These are phyloP conservation scores for Candida glaebosa DNA, from an alignment of 805 yeast genomes.

Conservation along the genomic window DNA sequence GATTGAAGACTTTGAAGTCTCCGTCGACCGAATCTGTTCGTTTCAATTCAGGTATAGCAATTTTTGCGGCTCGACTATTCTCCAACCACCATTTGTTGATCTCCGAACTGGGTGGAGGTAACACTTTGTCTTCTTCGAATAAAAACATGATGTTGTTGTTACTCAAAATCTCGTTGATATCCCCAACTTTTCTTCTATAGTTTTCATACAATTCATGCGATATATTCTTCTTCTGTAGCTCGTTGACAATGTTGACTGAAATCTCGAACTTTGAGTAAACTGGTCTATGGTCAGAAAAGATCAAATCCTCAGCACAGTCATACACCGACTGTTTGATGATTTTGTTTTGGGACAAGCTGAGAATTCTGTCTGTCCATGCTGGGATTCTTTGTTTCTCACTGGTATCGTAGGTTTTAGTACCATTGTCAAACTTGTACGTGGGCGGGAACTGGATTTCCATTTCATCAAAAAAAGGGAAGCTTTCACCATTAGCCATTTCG, in stretches of 20 bases:
- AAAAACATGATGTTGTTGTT: slow-evolving; percentile 21
- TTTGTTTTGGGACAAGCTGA: slow-evolving; percentile 55
- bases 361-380: slow-evolving; percentile 92
- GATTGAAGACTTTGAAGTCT: slow-evolving; percentile 52
- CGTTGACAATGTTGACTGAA: slow-evolving; percentile 62
- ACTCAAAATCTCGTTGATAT: slow-evolving; percentile 33
- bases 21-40: slow-evolving; percentile 16
- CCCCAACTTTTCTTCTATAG: slow-evolving; percentile 47
- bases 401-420: slow-evolving; percentile 75
- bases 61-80: slow-evolving; percentile 71
- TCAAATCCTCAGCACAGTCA: slow-evolving; percentile 51
- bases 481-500: slow-evolving; percentile 66
- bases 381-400: slow-evolving; percentile 93
- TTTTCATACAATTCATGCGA: slow-evolving; percentile 56
- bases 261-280: slow-evolving; percentile 72
- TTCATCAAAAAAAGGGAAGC: slow-evolving; percentile 76
- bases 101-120: slow-evolving; percentile 91
- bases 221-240: slow-evolving; percentile 51
- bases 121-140: slow-evolving; percentile 27
- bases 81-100: slow-evolving; percentile 88
- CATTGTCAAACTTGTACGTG: slow-evolving; percentile 89
- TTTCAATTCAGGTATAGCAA: slow-evolving; percentile 47
- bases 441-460: slow-evolving; percentile 76
- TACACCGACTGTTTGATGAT: slow-evolving; percentile 59
- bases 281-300: slow-evolving; percentile 88